phyloP scores from a whole-genome alignment of 495 filamentous ascomycete species.

The Aspergillus homomorphus region DNA sequence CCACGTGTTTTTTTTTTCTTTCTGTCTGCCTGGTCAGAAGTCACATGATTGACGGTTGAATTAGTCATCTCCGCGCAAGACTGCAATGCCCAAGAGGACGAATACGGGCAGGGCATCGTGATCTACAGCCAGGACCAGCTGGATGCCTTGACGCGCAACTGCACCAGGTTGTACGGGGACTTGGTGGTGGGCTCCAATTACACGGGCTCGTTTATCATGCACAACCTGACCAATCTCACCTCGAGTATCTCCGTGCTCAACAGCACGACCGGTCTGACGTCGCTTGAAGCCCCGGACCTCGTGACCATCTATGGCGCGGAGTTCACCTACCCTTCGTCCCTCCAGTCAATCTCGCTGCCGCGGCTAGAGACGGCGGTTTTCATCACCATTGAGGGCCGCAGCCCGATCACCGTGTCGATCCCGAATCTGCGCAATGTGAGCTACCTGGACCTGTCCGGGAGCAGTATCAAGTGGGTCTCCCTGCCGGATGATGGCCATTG shows the following conservation, averaged over 20 bases:
- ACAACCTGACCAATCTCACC: neutral
- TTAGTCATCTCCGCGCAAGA: neutral
- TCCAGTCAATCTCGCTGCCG: neutral
- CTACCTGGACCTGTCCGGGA: neutral
- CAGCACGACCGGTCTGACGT: neutral
- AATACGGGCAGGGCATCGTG: neutral
- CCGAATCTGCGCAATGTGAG: neutral
- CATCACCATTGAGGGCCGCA: neutral
- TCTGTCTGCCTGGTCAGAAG: neutral
- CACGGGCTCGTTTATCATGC: neutral
- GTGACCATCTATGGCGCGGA: neutral
- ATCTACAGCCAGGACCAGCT: neutral
- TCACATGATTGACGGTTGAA: neutral
- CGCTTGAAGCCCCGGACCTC: neutral
- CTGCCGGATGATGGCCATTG: neutral
- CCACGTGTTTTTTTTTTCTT: neutral
- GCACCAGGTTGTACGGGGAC: neutral
- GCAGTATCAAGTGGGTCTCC: neutral
- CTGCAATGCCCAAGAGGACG: neutral
- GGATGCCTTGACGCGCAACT: neutral
- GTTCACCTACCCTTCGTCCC: neutral
- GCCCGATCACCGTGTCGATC: neutral
- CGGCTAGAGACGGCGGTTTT: neutral
- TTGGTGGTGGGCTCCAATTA: neutral
- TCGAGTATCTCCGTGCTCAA: neutral